These are phyloP conservation scores for Auricularia sp. DNA, from an alignment of 768 basidiomycete genomes.

Conservation along the genomic window DNA sequence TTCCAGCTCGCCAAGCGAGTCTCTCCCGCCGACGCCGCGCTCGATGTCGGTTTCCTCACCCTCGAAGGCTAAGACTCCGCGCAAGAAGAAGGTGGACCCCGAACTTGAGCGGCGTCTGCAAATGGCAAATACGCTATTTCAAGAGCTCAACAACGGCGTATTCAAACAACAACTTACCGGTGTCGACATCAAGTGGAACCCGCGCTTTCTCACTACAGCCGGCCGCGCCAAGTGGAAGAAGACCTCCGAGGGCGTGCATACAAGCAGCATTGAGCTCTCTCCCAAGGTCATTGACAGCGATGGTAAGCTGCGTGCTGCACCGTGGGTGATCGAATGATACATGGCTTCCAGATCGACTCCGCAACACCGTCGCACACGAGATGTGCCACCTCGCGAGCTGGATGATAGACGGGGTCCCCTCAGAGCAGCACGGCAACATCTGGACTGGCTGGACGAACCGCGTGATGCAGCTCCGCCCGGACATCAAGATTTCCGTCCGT, in stretches of 20 bases:
- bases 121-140: slow-evolving; percentile 44
- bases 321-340: background rate
- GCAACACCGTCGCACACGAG: slow-evolving; percentile 78
- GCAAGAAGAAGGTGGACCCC: slow-evolving; percentile 1
- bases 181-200: slow-evolving; percentile 58
- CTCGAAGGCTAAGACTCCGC: background rate
- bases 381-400: slow-evolving; percentile 89
- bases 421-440: slow-evolving; percentile 57
- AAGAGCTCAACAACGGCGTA: slow-evolving; percentile 46
- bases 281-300: slow-evolving; percentile 71
- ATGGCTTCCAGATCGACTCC: slow-evolving; percentile 51
- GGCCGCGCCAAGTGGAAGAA: slow-evolving; percentile 58
- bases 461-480: slow-evolving; percentile 57
- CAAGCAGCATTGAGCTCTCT: slow-evolving; percentile 65
- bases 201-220: slow-evolving; percentile 54
- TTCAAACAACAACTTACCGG: slow-evolving; percentile 42
- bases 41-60: background rate
- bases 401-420: slow-evolving; percentile 62
- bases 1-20: background rate
- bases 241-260: slow-evolving; percentile 47
- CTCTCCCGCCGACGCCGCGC: background rate
- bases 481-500: slow-evolving; percentile 62
- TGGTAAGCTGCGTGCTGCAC: slow-evolving; percentile 33
- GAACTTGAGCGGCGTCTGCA: background rate
- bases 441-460: slow-evolving; percentile 45